phyloP scores from a whole-genome alignment of 179 eudicot species.

The Monotropa hypopitys region DNA sequence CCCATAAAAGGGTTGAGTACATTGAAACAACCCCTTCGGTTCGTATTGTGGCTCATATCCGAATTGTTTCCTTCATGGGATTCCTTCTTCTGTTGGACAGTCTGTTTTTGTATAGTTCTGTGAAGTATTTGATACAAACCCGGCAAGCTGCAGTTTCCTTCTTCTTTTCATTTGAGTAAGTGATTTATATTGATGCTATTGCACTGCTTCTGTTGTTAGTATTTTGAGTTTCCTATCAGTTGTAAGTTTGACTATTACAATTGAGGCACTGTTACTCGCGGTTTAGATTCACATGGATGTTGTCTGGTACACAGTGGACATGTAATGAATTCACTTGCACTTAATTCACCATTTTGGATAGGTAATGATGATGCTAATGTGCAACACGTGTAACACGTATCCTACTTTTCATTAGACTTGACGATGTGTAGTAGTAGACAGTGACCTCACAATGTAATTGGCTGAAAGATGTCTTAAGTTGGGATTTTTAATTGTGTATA shows the following conservation, averaged over 20 bases:
- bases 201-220: not conserved
- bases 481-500: not conserved
- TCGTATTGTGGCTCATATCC: slow-evolving; percentile 56
- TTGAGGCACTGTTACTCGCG: not conserved
- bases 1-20: slow-evolving; percentile 94
- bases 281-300: not conserved
- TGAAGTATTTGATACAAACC: slow-evolving; percentile 65
- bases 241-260: not conserved
- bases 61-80: slow-evolving; percentile 89
- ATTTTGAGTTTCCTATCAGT: not conserved
- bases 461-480: not conserved
- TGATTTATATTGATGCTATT: not conserved
- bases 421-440: not conserved
- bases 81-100: slow-evolving; percentile 72
- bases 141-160: slow-evolving; percentile 85
- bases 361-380: not conserved
- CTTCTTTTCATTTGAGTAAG: slow-evolving; percentile 96
- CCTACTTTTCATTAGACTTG: not conserved
- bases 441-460: not conserved
- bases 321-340: not conserved
- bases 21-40: slow-evolving; percentile 94
- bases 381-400: not conserved
- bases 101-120: slow-evolving; percentile 55
- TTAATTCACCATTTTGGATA: not conserved
- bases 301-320: not conserved